Evolutionary conservation across 768 basidiomycete genomes (phyloP).

Genomic region (Collybiopsis confluens): DNA sequence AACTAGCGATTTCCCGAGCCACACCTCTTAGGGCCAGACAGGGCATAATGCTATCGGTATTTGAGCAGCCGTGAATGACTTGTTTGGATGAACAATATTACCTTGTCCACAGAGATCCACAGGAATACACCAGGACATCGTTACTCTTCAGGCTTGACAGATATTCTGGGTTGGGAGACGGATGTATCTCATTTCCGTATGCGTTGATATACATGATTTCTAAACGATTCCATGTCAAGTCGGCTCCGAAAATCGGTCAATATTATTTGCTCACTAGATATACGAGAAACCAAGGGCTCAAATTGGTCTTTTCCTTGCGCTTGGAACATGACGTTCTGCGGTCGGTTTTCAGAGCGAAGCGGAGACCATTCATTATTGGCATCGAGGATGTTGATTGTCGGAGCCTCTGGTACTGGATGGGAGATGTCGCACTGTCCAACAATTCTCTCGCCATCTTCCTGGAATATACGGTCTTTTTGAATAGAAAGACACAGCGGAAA

Average conservation of each 20-base stretch:
- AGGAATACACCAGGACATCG: slow-evolving; percentile 82
- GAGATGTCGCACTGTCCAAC: slow-evolving; percentile 95
- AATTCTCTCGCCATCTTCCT: slow-evolving; percentile 74
- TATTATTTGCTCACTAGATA: slow-evolving; percentile 46
- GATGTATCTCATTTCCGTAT: slow-evolving; percentile 90
- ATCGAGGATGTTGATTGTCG: slow-evolving; percentile 25
- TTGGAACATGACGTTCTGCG: slow-evolving; percentile 65
- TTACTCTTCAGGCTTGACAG: slow-evolving; percentile 54
- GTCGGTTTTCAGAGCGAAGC: slow-evolving; percentile 40
- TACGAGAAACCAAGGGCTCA: slow-evolving; percentile 55
- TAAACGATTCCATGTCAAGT: slow-evolving; percentile 48
- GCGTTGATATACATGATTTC: slow-evolving; percentile 87
- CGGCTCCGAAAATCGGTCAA: background rate
- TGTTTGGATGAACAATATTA: slow-evolving; percentile 20
- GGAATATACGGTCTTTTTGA: background rate
- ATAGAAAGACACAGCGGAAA: slow-evolving; percentile 3
- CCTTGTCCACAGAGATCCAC: slow-evolving; percentile 95
- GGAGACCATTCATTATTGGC: slow-evolving; percentile 40
- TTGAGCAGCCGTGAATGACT: slow-evolving; percentile 16
- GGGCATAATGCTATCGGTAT: slow-evolving; percentile 69
- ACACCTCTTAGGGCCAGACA: slow-evolving; percentile 85
- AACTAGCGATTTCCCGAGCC: slow-evolving; percentile 71
- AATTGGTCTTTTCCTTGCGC: slow-evolving; percentile 48
- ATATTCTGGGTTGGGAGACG: slow-evolving; percentile 80
- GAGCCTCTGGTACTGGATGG: slow-evolving; percentile 56